A percentile compares a stretch with the other conserved stretches of the same genome.
These are phyloP conservation scores for Rhodamnia argentea DNA, from an alignment of 345 rosid species.

Conservation along the genomic window DNA sequence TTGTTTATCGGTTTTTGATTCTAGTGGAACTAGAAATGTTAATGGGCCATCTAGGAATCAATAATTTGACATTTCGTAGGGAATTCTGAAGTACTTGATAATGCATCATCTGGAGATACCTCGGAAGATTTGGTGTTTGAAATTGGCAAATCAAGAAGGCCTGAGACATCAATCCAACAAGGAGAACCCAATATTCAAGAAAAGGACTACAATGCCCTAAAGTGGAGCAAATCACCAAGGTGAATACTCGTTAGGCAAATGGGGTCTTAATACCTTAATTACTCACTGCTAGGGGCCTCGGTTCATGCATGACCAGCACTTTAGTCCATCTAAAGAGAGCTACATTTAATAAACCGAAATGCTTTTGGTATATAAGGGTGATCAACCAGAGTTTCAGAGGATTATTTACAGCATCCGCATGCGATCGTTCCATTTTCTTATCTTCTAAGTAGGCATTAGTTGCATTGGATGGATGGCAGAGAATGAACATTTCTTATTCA, in stretches of 20 bases:
- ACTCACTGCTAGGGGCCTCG: not conserved
- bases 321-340: not conserved
- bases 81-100: slow-evolving; percentile 63
- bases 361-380: not conserved
- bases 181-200: slow-evolving; percentile 31
- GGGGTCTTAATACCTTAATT: not conserved
- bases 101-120: slow-evolving; percentile 72
- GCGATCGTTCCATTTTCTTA: not conserved
- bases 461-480: not conserved
- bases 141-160: not conserved
- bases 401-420: not conserved
- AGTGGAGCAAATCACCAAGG: slow-evolving; percentile 57
- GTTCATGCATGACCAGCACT: not conserved
- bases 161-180: slow-evolving; percentile 23
- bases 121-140: slow-evolving; percentile 51
- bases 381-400: not conserved
- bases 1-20: not conserved
- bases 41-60: not conserved
- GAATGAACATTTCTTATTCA: not conserved
- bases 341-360: not conserved
- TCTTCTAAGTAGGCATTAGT: not conserved
- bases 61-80: slow-evolving; percentile 12
- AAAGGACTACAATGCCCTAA: slow-evolving; percentile 24
- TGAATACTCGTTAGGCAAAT: not conserved
- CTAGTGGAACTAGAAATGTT: not conserved